Evolutionary conservation across 352 stramenopile species (phyloP).

Genomic region (Phytophthora hibernalis): DNA sequence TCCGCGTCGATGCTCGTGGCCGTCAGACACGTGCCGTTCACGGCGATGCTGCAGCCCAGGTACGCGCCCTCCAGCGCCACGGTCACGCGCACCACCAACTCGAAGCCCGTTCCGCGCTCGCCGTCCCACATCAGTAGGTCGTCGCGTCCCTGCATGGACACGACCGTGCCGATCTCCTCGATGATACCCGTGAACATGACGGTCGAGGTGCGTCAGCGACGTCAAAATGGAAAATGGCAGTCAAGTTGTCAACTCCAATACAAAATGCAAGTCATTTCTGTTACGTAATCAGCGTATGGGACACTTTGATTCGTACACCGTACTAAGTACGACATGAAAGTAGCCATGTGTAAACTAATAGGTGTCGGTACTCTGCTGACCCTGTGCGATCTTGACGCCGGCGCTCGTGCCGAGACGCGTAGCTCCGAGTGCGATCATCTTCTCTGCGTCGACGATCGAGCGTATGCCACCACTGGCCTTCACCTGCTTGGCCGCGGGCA

Average conservation of each 20-base stretch:
- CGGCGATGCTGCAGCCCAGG: conserved; percentile 95
- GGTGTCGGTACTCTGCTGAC: conserved; percentile 33
- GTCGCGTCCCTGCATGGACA: conserved; percentile 90
- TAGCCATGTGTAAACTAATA: conserved; percentile 31
- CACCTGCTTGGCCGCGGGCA: conserved; percentile 70
- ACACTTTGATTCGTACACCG: conserved; percentile 13
- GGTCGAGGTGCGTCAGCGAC: neutral
- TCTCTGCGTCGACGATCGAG: conserved; percentile 63
- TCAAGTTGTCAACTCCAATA: neutral
- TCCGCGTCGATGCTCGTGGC: conserved; percentile 91
- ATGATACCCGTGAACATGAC: conserved; percentile 98
- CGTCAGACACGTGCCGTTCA: conserved; percentile 98
- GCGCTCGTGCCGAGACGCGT: conserved; percentile 75
- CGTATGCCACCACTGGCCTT: conserved; percentile 88
- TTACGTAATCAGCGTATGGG: conserved; percentile 23
- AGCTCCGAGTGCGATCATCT: conserved; percentile 77
- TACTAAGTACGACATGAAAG: conserved; percentile 16
- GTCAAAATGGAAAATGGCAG: conserved; percentile 24
- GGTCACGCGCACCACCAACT: conserved; percentile 85
- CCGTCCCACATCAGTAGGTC: conserved; percentile 97
- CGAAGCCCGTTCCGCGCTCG: conserved; percentile 85
- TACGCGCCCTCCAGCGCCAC: conserved; percentile 89
- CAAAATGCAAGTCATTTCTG: neutral
- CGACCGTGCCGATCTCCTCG: conserved; percentile 97
- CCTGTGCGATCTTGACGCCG: conserved; percentile 71